Conservation (phyloP, 768 basidiomycete genomes). For the Gymnopilus dilepis region DNA sequence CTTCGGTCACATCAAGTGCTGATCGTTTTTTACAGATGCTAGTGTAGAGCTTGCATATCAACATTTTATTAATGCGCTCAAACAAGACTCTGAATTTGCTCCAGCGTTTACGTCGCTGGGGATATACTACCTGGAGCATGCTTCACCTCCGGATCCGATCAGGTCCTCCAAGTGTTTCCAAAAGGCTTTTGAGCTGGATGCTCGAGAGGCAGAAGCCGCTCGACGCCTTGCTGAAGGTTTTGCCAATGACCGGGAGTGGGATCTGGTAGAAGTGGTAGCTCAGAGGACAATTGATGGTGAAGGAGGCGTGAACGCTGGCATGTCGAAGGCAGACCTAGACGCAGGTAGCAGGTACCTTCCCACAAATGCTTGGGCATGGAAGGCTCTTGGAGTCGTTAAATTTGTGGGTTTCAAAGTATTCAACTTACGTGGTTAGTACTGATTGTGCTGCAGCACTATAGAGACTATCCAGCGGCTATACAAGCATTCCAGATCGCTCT, state of each 20-base stretch:
- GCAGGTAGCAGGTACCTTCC: conserved; percentile 64
- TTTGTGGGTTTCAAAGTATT: conserved; percentile 58
- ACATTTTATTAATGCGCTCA: conserved; percentile 80
- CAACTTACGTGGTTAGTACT: conserved; percentile 8
- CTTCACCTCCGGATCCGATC: conserved; percentile 75
- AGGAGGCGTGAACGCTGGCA: conserved; percentile 72
- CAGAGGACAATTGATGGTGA: conserved; percentile 92
- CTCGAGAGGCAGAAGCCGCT: conserved; percentile 86
- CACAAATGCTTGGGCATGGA: conserved; percentile 97
- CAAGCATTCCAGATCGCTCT: conserved; percentile 87
- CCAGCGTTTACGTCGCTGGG: conserved; percentile 95
- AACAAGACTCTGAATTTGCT: conserved; percentile 76
- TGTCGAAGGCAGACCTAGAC: conserved; percentile 40
- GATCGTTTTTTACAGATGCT: conserved; percentile 38
- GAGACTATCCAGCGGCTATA: conserved; percentile 76
- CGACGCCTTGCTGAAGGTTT: conserved; percentile 85
- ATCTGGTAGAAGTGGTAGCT: conserved; percentile 93
- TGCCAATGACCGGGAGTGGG: conserved; percentile 94
- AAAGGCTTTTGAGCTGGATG: conserved; percentile 96
- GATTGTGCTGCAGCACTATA: conserved; percentile 53
- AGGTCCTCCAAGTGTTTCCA: conserved; percentile 96
- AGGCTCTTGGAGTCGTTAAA: conserved; percentile 90
- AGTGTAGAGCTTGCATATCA: conserved; percentile 72
- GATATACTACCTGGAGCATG: conserved; percentile 78
- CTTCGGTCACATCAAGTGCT: conserved; percentile 5